phyloP scores from a whole-genome alignment of 2,329 filamentous ascomycete genomes.

The Fusarium vanettenii region DNA sequence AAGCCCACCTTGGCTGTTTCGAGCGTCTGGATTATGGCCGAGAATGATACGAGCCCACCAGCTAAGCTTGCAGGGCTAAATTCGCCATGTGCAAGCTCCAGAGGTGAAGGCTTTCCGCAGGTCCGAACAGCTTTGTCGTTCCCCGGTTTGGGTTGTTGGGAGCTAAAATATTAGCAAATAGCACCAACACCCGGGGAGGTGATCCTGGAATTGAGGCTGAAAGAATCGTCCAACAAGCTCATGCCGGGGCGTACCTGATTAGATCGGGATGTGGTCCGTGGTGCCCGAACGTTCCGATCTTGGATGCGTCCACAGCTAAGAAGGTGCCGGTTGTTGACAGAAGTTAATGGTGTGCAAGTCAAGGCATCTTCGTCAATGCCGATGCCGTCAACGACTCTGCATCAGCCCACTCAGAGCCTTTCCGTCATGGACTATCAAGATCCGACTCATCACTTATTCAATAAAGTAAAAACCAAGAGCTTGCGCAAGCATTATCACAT shows the following conservation, averaged over 20 bases:
- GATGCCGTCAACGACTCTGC: neutral
- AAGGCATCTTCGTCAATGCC: conserved; percentile 5
- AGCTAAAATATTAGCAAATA: conserved; percentile 5
- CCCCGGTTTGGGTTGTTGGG: conserved; percentile 3
- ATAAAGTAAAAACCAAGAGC: neutral
- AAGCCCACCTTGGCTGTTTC: neutral
- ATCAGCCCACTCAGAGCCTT: neutral
- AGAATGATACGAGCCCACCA: neutral
- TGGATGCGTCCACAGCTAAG: neutral
- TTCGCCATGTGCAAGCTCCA: neutral
- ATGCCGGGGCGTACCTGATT: conserved; percentile 6
- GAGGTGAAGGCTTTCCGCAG: conserved; percentile 1
- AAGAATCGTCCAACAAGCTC: neutral
- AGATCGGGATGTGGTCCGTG: conserved; percentile 15
- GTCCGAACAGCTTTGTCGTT: neutral
- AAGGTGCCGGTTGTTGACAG: neutral
- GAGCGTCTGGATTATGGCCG: neutral
- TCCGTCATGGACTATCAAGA: neutral
- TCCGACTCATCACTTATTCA: neutral
- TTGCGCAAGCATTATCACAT: conserved; percentile 25
- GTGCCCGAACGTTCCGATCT: conserved; percentile 23
- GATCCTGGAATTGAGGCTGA: conserved; percentile 25
- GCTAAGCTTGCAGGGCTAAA: neutral
- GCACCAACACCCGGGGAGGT: neutral
- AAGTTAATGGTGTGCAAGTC: conserved; percentile 1